These are phyloP conservation scores for Mucor mucedo DNA, from an alignment of 371 early-diverging fungal genomes.

Conservation along the genomic window DNA sequence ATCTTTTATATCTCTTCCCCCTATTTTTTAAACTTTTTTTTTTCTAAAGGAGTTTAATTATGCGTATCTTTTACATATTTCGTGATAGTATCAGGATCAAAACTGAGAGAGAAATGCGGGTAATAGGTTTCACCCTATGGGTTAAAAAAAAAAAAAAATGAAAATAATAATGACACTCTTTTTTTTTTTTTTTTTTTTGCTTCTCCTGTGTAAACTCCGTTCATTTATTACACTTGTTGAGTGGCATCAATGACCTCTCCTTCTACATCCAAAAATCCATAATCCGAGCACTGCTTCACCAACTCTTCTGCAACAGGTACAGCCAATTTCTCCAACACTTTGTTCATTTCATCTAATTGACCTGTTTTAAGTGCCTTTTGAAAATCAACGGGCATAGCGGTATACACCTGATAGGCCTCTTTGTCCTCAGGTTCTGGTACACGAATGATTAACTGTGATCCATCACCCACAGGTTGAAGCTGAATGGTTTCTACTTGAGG, in stretches of 20 bases:
- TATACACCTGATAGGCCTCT: slow-evolving; percentile 70
- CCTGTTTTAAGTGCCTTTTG: slow-evolving; percentile 78
- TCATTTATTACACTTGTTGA: slow-evolving; percentile 7
- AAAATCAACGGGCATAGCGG: slow-evolving; percentile 70
- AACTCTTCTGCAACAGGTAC: slow-evolving; percentile 78
- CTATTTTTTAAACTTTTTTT: too few relatives aligned
- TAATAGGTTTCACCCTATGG: too few relatives aligned
- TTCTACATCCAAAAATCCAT: slow-evolving; percentile 74
- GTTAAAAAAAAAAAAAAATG: too few relatives aligned
- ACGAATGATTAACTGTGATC: slow-evolving; percentile 58
- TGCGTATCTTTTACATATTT: too few relatives aligned
- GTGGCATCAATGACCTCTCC: slow-evolving; percentile 61
- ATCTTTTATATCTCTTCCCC: too few relatives aligned
- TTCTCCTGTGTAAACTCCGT: too few relatives aligned
- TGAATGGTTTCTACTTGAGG: slow-evolving; percentile 77
- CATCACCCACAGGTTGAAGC: slow-evolving; percentile 70
- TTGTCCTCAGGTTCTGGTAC: slow-evolving; percentile 48
- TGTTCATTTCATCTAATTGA: slow-evolving; percentile 84
- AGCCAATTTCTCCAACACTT: slow-evolving; percentile 68
- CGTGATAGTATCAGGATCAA: too few relatives aligned
- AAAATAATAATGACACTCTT: too few relatives aligned
- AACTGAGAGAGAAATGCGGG: too few relatives aligned
- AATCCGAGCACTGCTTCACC: slow-evolving; percentile 73
- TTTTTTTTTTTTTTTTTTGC: too few relatives aligned
- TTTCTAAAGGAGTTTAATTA: too few relatives aligned